Evolutionary conservation across 1,284 basidiomycete genomes (phyloP).

Genomic region (Binderoboletus segoi): DNA sequence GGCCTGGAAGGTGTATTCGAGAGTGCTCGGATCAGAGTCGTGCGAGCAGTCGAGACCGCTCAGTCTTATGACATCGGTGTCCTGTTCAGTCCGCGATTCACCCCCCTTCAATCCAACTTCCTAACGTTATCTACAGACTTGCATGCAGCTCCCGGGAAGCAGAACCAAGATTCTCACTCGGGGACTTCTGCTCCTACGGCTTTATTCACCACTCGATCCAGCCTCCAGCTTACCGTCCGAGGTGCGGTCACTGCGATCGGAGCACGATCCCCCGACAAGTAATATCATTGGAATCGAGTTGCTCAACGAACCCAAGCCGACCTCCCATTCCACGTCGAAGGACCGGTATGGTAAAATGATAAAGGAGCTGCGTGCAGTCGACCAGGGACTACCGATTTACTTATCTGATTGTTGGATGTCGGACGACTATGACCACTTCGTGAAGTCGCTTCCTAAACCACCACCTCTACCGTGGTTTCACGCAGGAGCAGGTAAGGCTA

Average conservation of each 20-base stretch:
- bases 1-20: constrained; percentile 58
- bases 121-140: constrained; percentile 48
- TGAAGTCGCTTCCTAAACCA: constrained; percentile 50
- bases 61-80: constrained; percentile 72
- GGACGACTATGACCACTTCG: constrained; percentile 64
- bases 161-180: constrained; percentile 67
- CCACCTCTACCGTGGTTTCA: constrained; percentile 87
- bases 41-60: constrained; percentile 68
- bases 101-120: neutral
- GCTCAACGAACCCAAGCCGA: constrained; percentile 77
- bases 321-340: constrained; percentile 52
- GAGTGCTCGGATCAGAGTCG: constrained; percentile 76
- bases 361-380: constrained; percentile 53
- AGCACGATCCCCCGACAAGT: constrained; percentile 41
- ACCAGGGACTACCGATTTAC: constrained; percentile 66
- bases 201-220: constrained; percentile 52
- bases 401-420: constrained; percentile 82
- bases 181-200: constrained; percentile 56
- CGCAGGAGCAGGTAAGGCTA: no score
- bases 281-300: constrained; percentile 84
- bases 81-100: constrained; percentile 58
- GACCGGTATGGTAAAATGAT: constrained; percentile 71
- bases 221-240: constrained; percentile 58
- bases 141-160: constrained; percentile 78
- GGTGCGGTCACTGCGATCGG: constrained; percentile 40